Evolutionary conservation across 2,329 filamentous ascomycete genomes (phyloP), one percentile per base, ranked within the genome.

Genomic region (Epichloe amarillans): DNA sequence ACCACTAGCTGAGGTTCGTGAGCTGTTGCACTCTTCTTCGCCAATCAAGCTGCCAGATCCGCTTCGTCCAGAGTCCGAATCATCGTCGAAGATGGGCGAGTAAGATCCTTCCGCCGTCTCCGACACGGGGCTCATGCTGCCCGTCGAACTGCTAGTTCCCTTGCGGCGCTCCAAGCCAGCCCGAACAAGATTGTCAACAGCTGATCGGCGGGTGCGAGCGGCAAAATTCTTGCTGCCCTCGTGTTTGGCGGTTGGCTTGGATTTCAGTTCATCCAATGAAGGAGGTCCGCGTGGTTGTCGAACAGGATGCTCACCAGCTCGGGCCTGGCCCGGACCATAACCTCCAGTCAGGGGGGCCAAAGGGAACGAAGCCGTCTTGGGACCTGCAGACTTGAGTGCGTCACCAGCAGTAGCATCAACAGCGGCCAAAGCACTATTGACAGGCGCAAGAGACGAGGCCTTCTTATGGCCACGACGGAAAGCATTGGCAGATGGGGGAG

Each of bases 161-260:
- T 85, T 74, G 78, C 91, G 88, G 53, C 93, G 86, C 62, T 89
- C 88, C 55, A 93, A 78, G 15, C 91, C 90, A 50, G 91, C 91
- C 57, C 87, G 86, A 54, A 96, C 87, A 47, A 98, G 79, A 64
- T 89, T 96, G 72, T 90, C 83, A 43, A 98, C 83, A 26, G 93
- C 93, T 60, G 86, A 89, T 56, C 91, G 88, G 53, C 93, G 88
- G 62, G 94, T 90, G 54, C 93, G 89, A 51, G 89, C 83, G 11
- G 86, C 86, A 69, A 98, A 98, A 73, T 98, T 98, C 80, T 96
- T 84, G 81, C 91, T 96, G 23, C 91, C 93, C 66, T 97, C 91
- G 56, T 91, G 81, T 71, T 89, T 95, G 58, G 88, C 83, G 8
- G 91, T 97, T 1, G 93, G 93, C 70, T 90, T 93, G 19, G 84